Conservation (phyloP, 768 basidiomycete species). For the Holtermanniella nyarrowii region DNA sequence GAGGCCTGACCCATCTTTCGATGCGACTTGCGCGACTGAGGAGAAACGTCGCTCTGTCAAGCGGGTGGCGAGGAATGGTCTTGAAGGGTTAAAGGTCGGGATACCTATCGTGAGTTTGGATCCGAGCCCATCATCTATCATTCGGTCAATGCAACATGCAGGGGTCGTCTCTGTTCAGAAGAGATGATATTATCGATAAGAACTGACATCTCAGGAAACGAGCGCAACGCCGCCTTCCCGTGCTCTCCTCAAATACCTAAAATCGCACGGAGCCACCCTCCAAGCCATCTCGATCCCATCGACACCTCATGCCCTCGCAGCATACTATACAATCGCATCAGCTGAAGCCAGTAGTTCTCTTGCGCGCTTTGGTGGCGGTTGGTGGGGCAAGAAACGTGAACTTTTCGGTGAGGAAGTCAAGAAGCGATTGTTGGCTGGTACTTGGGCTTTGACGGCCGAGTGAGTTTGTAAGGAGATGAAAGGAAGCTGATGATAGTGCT, state of each 20-base stretch:
- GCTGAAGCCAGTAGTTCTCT: conserved; percentile 91
- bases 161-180: too few relatives aligned
- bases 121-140: conserved; percentile 57
- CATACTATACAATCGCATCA: conserved; percentile 91
- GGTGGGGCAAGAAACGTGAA: conserved; percentile 46
- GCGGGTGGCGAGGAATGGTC: too few relatives aligned
- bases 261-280: conserved; percentile 54
- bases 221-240: conserved; percentile 63
- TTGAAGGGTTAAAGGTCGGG: too few relatives aligned
- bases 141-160: too few relatives aligned
- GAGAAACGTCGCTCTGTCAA: too few relatives aligned
- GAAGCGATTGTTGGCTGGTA: conserved; percentile 77
- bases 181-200: too few relatives aligned
- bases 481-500: conserved; percentile 49
- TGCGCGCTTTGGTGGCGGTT: conserved; percentile 76
- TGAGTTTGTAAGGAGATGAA: conserved; percentile 34
- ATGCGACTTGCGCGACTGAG: conserved; percentile 60
- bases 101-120: too few relatives aligned
- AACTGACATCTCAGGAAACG: conserved; percentile 48
- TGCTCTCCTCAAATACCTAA: conserved; percentile 44
- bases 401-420: conserved; percentile 78
- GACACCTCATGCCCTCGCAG: conserved; percentile 65
- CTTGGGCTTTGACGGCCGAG: conserved; percentile 86
- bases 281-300: conserved; percentile 63
- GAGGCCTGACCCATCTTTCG: conserved; percentile 52